phyloP scores from a whole-genome alignment of 2,329 filamentous ascomycete species.

The Tolypocladium tropicale region DNA sequence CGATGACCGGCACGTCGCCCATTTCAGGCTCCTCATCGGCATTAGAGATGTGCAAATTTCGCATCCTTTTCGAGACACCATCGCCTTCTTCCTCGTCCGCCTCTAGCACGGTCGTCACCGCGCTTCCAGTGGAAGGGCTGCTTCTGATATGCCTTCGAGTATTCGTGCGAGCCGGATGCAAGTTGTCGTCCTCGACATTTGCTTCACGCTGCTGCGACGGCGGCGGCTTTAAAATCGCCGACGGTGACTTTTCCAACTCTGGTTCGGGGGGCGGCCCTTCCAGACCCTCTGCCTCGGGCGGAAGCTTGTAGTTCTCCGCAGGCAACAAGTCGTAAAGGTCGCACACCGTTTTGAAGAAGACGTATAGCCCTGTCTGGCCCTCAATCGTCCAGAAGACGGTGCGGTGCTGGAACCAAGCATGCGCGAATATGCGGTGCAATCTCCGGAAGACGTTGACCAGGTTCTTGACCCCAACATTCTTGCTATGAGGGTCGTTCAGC shows the following conservation, averaged over 20 bases:
- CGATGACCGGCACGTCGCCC: conserved; percentile 30
- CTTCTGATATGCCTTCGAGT: conserved; percentile 74
- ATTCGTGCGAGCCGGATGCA: conserved; percentile 51
- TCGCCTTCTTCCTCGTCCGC: conserved; percentile 63
- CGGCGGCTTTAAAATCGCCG: conserved; percentile 26
- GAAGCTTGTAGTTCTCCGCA: conserved; percentile 91
- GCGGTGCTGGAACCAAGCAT: conserved; percentile 97
- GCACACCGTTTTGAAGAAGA: conserved; percentile 95
- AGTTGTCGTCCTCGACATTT: conserved; percentile 34
- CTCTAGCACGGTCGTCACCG: conserved; percentile 73
- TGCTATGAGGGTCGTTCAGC: conserved; percentile 45
- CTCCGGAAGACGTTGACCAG: conserved; percentile 91
- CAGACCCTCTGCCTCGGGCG: conserved; percentile 80
- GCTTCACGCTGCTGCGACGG: conserved; percentile 16
- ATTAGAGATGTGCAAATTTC: conserved; percentile 37
- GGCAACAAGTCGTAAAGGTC: conserved; percentile 84
- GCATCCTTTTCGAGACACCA: conserved; percentile 35
- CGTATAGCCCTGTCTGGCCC: conserved; percentile 79
- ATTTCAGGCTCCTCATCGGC: conserved; percentile 40
- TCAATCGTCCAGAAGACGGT: conserved; percentile 94
- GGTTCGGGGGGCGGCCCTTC: conserved; percentile 38
- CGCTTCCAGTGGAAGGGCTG: conserved; percentile 68
- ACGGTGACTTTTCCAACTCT: conserved; percentile 27
- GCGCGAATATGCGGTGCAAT: conserved; percentile 92
- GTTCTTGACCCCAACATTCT: conserved; percentile 62